Evolutionary conservation across 257 asterid genomes (phyloP).

Genomic region (Penstemon barbatus): DNA sequence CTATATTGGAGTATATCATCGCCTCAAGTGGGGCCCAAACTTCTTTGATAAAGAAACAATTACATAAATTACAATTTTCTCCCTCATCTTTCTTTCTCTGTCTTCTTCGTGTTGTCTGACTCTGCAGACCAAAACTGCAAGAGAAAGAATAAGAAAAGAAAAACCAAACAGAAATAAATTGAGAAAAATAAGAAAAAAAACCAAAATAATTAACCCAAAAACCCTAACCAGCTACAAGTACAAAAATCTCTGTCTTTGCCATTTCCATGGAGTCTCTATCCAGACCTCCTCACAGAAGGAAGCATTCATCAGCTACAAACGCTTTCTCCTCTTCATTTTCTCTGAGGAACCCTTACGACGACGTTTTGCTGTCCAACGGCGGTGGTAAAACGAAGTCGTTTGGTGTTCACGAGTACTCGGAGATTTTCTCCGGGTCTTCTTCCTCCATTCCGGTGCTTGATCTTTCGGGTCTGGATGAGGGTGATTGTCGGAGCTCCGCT

Average conservation of each 20-base stretch:
- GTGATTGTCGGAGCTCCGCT: slow-evolving; percentile 39
- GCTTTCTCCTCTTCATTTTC: slow-evolving; percentile 52
- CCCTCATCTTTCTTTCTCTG: slow-evolving; percentile 30
- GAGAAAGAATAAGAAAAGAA: slow-evolving; percentile 23
- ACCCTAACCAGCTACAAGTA: slow-evolving; percentile 29
- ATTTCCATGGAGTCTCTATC: slow-evolving; percentile 70
- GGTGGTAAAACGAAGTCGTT: slow-evolving; percentile 31
- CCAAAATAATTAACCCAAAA: slow-evolving; percentile 12
- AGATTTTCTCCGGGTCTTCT: slow-evolving; percentile 65
- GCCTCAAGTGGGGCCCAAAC: slow-evolving; percentile 25
- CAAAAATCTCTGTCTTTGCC: slow-evolving; percentile 12
- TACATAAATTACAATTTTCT: background rate
- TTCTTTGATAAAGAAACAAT: background rate
- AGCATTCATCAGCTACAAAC: slow-evolving; percentile 37
- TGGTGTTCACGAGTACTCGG: slow-evolving; percentile 59
- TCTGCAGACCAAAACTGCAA: slow-evolving; percentile 31
- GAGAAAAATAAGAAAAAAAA: background rate
- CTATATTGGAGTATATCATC: background rate
- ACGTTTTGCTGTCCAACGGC: slow-evolving; percentile 45
- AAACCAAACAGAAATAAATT: too few species aligned
- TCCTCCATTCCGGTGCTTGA: slow-evolving; percentile 86
- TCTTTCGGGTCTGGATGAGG: slow-evolving; percentile 55
- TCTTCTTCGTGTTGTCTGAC: slow-evolving; percentile 41
- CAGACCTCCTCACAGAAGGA: slow-evolving; percentile 64
- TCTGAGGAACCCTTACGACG: slow-evolving; percentile 72